phyloP scores from a whole-genome alignment of 768 basidiomycete species.

The Galerina sulciceps region DNA sequence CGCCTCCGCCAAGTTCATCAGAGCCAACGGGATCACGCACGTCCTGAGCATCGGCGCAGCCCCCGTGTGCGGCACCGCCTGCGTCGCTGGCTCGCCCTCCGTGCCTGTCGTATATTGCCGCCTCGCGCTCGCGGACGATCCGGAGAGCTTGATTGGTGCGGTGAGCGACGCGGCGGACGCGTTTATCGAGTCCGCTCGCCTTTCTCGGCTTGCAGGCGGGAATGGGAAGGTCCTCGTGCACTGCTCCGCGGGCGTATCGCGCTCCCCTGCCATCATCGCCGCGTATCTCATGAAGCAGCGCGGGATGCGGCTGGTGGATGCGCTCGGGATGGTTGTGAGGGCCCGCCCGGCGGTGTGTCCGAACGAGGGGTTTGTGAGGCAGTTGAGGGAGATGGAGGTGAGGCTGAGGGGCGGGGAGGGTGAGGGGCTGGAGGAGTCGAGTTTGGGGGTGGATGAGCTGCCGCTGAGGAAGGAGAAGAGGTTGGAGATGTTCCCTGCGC shows the following conservation, averaged over 20 bases:
- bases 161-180: slow-evolving; percentile 29
- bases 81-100: slow-evolving; percentile 23
- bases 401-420: slow-evolving; percentile 22
- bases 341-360: slow-evolving; percentile 42
- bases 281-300: slow-evolving; percentile 43
- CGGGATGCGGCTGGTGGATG: slow-evolving; percentile 39
- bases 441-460: slow-evolving; percentile 39
- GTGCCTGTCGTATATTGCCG: slow-evolving; percentile 40
- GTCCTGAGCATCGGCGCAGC: slow-evolving; percentile 44
- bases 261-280: slow-evolving; percentile 45
- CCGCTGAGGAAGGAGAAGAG: slow-evolving; percentile 36
- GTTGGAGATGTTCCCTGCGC: slow-evolving; percentile 31
- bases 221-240: slow-evolving; percentile 42
- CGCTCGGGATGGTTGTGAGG: slow-evolving; percentile 37
- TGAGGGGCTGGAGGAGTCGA: too few species aligned
- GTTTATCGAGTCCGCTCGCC: slow-evolving; percentile 32
- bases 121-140: slow-evolving; percentile 39
- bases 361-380: slow-evolving; percentile 45
- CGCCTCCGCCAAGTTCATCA: slow-evolving; percentile 37
- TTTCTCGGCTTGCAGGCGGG: slow-evolving; percentile 23
- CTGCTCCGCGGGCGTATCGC: slow-evolving; percentile 48
- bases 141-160: slow-evolving; percentile 29
- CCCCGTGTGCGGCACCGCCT: too few species aligned
- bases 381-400: slow-evolving; percentile 41
- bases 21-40: slow-evolving; percentile 37